Evolutionary conservation across 306 rosid species (phyloP).

Genomic region (Sphenostylis stenocarpa): DNA sequence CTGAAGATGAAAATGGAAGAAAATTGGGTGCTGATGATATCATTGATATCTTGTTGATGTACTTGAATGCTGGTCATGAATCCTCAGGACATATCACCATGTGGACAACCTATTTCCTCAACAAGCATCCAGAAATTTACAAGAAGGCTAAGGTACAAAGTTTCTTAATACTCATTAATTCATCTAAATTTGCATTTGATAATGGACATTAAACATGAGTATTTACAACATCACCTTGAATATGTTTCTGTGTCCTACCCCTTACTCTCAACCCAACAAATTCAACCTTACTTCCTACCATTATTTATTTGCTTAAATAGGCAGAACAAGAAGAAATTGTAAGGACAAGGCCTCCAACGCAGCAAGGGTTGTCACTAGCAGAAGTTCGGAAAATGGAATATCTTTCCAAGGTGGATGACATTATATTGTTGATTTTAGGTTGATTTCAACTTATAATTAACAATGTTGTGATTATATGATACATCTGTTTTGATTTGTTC

Average conservation of each 20-base stretch:
- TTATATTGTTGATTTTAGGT: background rate
- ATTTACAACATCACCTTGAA: too few species aligned
- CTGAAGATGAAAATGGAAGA: constrained; percentile 68
- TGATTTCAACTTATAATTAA: too few species aligned
- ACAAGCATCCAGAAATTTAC: constrained; percentile 51
- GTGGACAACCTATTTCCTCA: constrained; percentile 65
- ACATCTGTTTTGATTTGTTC: too few species aligned
- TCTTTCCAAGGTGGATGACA: constrained; percentile 46
- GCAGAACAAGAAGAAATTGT: constrained; percentile 66
- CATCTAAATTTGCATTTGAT: background rate
- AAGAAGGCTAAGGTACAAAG: constrained; percentile 65
- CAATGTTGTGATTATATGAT: background rate
- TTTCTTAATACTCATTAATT: background rate
- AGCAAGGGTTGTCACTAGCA: constrained; percentile 54
- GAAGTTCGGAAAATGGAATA: constrained; percentile 71
- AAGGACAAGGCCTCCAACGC: constrained; percentile 57
- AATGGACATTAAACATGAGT: too few species aligned
- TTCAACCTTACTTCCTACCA: too few species aligned
- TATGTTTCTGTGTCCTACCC: too few species aligned
- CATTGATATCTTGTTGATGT: constrained; percentile 76
- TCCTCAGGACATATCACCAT: constrained; percentile 84
- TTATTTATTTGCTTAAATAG: background rate
- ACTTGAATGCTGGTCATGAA: constrained; percentile 92
- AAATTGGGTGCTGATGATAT: constrained; percentile 64
- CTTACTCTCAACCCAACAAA: too few species aligned